phyloP scores from a whole-genome alignment of 2,329 filamentous ascomycete genomes.

The Phialocephala sp. region DNA sequence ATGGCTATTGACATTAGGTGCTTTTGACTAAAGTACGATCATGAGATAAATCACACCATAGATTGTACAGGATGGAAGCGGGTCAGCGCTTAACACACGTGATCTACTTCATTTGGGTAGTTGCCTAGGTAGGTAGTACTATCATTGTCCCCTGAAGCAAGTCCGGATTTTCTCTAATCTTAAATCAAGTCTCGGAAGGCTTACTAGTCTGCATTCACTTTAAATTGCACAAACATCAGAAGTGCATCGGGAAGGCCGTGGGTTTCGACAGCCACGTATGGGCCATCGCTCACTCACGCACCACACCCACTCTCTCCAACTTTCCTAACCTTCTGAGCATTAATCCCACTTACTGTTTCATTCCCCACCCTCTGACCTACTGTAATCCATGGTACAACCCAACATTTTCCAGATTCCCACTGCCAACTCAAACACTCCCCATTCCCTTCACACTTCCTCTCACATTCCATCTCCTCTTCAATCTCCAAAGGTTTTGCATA shows the following conservation, averaged over 20 bases:
- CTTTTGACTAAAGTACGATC: too few species aligned
- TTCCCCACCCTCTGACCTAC: neutral
- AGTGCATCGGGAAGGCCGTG: neutral
- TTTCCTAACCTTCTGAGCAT: neutral
- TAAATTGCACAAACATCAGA: neutral
- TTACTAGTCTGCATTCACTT: neutral
- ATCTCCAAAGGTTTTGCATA: slow-evolving; percentile 47
- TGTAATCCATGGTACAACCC: neutral
- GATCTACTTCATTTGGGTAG: too few species aligned
- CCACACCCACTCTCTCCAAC: neutral
- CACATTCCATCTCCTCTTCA: slow-evolving; percentile 43
- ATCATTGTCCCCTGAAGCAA: too few species aligned
- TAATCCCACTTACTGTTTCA: neutral
- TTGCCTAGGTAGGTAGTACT: too few species aligned
- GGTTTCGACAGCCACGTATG: neutral
- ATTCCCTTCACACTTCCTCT: slow-evolving; percentile 49
- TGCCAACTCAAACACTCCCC: slow-evolving; percentile 58
- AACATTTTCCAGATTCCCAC: slow-evolving; percentile 47
- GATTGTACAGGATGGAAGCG: too few species aligned
- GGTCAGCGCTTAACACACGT: too few species aligned
- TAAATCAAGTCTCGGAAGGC: too few species aligned
- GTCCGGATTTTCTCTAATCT: too few species aligned
- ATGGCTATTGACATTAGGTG: too few species aligned
- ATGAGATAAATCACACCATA: too few species aligned
- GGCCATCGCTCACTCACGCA: neutral